phyloP scores from a whole-genome alignment of 805 yeast genomes.

The Sporopachydermia quercuum region DNA sequence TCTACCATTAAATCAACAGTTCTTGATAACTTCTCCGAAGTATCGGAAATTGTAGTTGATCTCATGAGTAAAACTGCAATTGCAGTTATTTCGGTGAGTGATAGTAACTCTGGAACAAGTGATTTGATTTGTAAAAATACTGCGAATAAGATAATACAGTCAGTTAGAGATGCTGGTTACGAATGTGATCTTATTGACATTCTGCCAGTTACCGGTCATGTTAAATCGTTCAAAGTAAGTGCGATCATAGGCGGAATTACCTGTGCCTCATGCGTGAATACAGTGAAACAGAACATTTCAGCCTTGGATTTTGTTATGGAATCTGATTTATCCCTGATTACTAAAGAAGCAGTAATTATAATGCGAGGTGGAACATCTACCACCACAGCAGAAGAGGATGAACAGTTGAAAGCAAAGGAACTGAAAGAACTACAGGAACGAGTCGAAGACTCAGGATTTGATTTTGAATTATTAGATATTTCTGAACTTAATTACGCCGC shows the following conservation, averaged over 20 bases:
- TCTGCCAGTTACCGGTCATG: constrained; percentile 37
- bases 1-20: constrained; percentile 31
- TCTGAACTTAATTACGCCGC: constrained; percentile 31
- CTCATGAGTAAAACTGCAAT: constrained; percentile 37
- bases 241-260: constrained; percentile 64
- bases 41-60: constrained; percentile 31
- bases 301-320: constrained; percentile 38
- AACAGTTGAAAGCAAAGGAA: not conserved
- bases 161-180: constrained; percentile 31
- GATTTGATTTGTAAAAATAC: constrained; percentile 21
- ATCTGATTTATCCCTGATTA: constrained; percentile 39
- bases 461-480: constrained; percentile 31
- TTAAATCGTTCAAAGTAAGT: constrained; percentile 30
- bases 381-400: not conserved
- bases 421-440: constrained; percentile 30
- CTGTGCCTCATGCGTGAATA: constrained; percentile 53
- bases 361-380: not conserved
- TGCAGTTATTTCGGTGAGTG: constrained; percentile 31
- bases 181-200: constrained; percentile 41
- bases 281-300: constrained; percentile 30
- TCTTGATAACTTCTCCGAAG: constrained; percentile 16
- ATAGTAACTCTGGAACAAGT: not conserved
- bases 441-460: constrained; percentile 57
- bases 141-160: constrained; percentile 32
- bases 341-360: constrained; percentile 24